Conservation (phyloP, 495 filamentous ascomycete species). For the Rostrohypoxylon terebratum region DNA sequence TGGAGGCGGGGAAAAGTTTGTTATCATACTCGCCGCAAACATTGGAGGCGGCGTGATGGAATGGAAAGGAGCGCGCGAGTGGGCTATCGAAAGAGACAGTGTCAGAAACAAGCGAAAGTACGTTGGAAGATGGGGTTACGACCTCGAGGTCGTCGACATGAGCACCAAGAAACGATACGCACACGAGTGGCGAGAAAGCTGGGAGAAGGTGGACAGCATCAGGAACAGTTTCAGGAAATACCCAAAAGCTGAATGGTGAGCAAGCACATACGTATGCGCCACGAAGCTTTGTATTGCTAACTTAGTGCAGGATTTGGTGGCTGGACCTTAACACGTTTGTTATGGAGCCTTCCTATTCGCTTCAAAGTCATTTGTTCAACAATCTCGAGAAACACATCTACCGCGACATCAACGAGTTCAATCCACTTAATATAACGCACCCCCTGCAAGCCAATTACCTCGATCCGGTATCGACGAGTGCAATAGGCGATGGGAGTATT, state of each 20-base stretch:
- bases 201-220: slow-evolving; percentile 98
- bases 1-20: slow-evolving; percentile 89
- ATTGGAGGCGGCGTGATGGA: slow-evolving; percentile 98
- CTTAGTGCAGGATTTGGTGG: slow-evolving; percentile 91
- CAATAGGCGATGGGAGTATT: slow-evolving; percentile 77
- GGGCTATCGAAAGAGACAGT: slow-evolving; percentile 97
- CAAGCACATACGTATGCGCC: slow-evolving; percentile 9
- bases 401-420: slow-evolving; percentile 96
- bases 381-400: slow-evolving; percentile 80
- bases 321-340: slow-evolving; percentile 97
- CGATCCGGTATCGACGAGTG: slow-evolving; percentile 75
- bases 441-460: slow-evolving; percentile 78
- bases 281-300: slow-evolving; percentile 45
- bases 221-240: slow-evolving; percentile 92
- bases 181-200: slow-evolving; percentile 98
- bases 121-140: slow-evolving; percentile 88
- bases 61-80: slow-evolving; percentile 97
- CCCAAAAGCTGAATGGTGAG: slow-evolving; percentile 94
- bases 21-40: slow-evolving; percentile 94
- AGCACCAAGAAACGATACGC: slow-evolving; percentile 98
- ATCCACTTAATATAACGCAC: slow-evolving; percentile 93
- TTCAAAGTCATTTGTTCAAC: slow-evolving; percentile 91
- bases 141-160: slow-evolving; percentile 97
- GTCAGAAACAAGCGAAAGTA: slow-evolving; percentile 95
- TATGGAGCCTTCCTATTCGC: slow-evolving; percentile 93